Base-by-base conservation (phyloP, 306 rosid species). In the Urtica urens region DNA sequence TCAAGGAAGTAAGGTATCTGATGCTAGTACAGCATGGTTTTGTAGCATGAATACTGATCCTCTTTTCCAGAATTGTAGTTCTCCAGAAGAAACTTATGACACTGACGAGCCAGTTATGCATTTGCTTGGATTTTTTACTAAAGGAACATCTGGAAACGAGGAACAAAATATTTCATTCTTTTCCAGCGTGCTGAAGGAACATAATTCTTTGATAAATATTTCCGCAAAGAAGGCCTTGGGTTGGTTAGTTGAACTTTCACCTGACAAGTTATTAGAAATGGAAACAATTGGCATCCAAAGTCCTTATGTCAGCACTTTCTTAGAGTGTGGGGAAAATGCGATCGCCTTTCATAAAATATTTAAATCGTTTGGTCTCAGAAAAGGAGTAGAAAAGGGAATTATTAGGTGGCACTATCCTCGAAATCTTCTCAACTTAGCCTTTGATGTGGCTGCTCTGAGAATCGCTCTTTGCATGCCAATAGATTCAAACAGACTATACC, bases 1-100 rank as follows among this genome's bases (percentile, higher is more conserved):
- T 64, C 72, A 63, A 30, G 94, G 77, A 57, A 58, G 72, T 42
- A 62, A 56, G 55, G 38, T 53, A 57, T 64, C 84, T 59, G 74
- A 72, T 66, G 69, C 76, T 31, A 62, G 68, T 55, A 70, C 73
- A 49, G 92, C 77, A 12, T 90, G 97, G 95, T 90, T 90, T 75
- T 90, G 97, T 77, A 81, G 95, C 55, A 84, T 90, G 97, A 77
- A 84, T 50, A 46, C 71, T 31, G 87, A 90, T 51, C 79, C 82
- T 59, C 53, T 49, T 4, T 77, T 72, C 66, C 92, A 77, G 67
- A 77, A 72, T 62, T 90, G 97, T 68, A 75, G 58, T 38, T 73
- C 71, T 53, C 78, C 84, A 0, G 94, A 90, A 68, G 94, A 84
- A 64, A 29, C 65, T 37, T 70, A 72, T 63, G 84, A 71, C 56